Conservation (phyloP, 1,284 basidiomycete species). For the Papiliotrema nemorosa region DNA sequence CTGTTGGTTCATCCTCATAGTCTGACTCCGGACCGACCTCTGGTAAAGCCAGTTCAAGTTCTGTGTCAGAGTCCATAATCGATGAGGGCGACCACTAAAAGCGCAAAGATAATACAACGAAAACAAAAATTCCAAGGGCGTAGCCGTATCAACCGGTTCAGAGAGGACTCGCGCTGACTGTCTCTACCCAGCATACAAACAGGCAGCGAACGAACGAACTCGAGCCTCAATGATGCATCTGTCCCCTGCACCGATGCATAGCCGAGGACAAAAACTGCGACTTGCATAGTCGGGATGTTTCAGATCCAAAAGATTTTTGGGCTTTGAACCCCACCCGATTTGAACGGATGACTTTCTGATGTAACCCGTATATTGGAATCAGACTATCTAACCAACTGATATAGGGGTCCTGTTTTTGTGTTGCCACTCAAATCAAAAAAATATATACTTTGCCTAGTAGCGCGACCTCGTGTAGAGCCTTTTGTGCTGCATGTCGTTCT, state of each 20-base stretch:
- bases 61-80: conserved; percentile 13
- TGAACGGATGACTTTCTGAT: conserved; percentile 16
- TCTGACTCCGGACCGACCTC: conserved; percentile 2
- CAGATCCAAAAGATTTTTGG: not conserved
- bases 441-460: too few relatives aligned
- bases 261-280: too few relatives aligned
- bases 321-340: conserved; percentile 11
- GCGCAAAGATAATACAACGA: not conserved
- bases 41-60: conserved; percentile 14
- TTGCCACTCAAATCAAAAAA: too few relatives aligned
- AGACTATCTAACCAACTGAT: conserved; percentile 18
- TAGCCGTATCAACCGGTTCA: not conserved
- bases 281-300: too few relatives aligned
- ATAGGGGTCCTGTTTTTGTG: conserved; percentile 6
- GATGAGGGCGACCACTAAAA: not conserved
- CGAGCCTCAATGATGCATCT: too few relatives aligned
- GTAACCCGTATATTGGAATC: conserved; percentile 7
- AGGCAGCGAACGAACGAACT: too few relatives aligned
- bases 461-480: too few relatives aligned
- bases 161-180: too few relatives aligned
- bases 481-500: too few relatives aligned
- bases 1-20: not conserved
- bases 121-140: not conserved
- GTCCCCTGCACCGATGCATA: too few relatives aligned
- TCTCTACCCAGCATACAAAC: too few relatives aligned